Base-by-base conservation (phyloP, 139 green algal species). In the Limnomonas spitsbergensis region DNA sequence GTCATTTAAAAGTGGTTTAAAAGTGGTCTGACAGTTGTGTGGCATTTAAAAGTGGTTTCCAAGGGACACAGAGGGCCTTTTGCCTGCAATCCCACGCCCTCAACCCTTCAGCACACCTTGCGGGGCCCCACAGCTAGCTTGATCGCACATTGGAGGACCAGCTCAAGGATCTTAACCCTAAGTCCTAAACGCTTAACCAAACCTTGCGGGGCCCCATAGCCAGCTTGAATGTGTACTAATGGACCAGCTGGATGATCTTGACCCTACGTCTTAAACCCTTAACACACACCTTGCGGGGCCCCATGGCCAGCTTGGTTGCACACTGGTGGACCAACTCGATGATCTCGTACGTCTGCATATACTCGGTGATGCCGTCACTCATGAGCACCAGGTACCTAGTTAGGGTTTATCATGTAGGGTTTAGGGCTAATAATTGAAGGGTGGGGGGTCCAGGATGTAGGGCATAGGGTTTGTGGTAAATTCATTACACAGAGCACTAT, bases 351-450 rank as follows among this genome's bases (percentile, higher is more conserved):
- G 82, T 88, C 42, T 78, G 38, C 61, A 89, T 82, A 80, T 90
- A 89, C 79, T 92, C 85, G 36, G 77, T 84, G 53, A 92, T 87
- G 78, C 88, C 88, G 56, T 92, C 88, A 14, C 73, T 84, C 73
- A 88, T 81, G 4, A 92, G 70, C 27, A 88, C 73, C n/a, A 92
- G 40, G 74, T 92, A 92, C 69, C 81, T 85, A 53, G 67, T 39
- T 2, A 34, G 54, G 9, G 52, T 73, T 40, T 73, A 38, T 69
- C 38, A 27, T n/a, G 47, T 31, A 54, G 2, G 40, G 7, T 27
- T 76, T 37, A n/a, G 35, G 2, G 2, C 38, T 42, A 6, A 2
- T 24, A 68, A 27, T 4, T 7, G 2, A 66, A 31, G 38, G 20
- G 3, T 31, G 7, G 4, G 27, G 47, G n/a, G n/a, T n/a, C n/a